phyloP scores from a whole-genome alignment of 345 rosid species.

The Brassica nigra region DNA sequence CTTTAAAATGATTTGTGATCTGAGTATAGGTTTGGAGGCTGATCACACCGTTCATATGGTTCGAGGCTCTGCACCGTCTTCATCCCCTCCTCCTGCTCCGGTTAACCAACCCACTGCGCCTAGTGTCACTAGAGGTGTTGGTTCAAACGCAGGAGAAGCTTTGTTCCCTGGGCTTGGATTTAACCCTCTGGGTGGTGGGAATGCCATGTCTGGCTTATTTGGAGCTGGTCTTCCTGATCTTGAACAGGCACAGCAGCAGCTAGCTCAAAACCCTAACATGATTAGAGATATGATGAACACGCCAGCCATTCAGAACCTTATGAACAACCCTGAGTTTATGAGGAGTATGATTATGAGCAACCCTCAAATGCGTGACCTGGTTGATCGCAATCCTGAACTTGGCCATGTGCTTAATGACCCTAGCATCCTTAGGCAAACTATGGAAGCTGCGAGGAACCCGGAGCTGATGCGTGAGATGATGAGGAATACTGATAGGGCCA shows the following conservation, averaged over 20 bases:
- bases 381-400: conserved; percentile 91
- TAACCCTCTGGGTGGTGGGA: conserved; percentile 55
- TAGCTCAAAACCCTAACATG: conserved; percentile 75
- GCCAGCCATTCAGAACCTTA: conserved; percentile 73
- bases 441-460: conserved; percentile 86
- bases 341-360: conserved; percentile 78
- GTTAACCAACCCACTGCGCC: conserved; percentile 48
- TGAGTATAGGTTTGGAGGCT: conserved; percentile 71
- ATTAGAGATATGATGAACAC: conserved; percentile 84
- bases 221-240: conserved; percentile 74
- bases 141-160: conserved; percentile 61
- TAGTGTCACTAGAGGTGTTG: conserved; percentile 59
- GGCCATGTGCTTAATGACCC: conserved; percentile 88
- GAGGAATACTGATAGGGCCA: conserved; percentile 82
- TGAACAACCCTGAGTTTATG: conserved; percentile 90
- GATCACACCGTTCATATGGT: conserved; percentile 97
- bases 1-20: not conserved
- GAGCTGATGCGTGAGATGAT: conserved; percentile 97
- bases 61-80: conserved; percentile 62
- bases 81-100: conserved; percentile 56
- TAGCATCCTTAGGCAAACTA: conserved; percentile 72
- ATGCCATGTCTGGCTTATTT: conserved; percentile 57
- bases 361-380: conserved; percentile 89
- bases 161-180: conserved; percentile 79
- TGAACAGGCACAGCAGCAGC: conserved; percentile 80